Conservation (phyloP, 345 rosid species). For the Eucalyptus marginata region DNA sequence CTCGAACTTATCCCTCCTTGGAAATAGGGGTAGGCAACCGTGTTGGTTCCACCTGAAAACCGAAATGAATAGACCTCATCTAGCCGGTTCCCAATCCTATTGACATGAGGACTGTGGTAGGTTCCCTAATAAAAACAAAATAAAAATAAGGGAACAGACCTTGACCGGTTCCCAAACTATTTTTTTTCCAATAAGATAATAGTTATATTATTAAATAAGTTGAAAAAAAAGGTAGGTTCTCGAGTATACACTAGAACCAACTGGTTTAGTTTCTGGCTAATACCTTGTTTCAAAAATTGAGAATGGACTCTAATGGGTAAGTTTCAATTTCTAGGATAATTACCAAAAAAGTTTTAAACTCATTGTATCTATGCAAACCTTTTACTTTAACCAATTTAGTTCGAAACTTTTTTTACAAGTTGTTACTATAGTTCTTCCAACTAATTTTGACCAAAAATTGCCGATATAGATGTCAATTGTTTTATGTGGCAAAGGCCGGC, state of each 20-base stretch:
- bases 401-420: not conserved
- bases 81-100: not conserved
- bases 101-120: not conserved
- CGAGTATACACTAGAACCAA: not conserved
- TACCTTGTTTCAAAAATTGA: not conserved
- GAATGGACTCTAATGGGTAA: not conserved
- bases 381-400: not conserved
- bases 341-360: not conserved
- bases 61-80: not conserved
- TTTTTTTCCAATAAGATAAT: too few relatives aligned
- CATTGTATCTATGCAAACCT: not conserved
- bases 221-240: not conserved
- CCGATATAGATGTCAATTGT: rapidly evolving
- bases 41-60: not conserved
- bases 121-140: not conserved
- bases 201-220: too few relatives aligned
- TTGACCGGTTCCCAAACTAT: not conserved
- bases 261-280: not conserved
- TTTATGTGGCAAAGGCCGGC: not conserved
- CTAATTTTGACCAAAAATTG: rapidly evolving
- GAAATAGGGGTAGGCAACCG: not conserved
- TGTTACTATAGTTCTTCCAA: too few relatives aligned
- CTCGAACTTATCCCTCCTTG: too few relatives aligned
- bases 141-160: not conserved
- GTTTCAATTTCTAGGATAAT: not conserved